Conservation (phyloP, 2,329 filamentous ascomycete genomes). For the Rhynchosporium secalis region DNA sequence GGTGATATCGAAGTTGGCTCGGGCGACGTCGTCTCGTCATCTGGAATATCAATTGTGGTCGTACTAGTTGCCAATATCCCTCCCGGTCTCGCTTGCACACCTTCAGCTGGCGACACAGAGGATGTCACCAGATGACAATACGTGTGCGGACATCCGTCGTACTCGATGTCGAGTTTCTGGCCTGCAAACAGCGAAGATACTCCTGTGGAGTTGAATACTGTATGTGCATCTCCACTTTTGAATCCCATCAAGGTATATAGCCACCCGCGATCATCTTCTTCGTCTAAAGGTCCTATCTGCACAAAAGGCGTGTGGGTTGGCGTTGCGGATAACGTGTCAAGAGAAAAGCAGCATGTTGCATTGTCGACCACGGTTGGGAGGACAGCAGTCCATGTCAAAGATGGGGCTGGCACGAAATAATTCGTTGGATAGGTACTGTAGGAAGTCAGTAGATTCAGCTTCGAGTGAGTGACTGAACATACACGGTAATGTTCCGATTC, state of each 20-base stretch:
- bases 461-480: background rate
- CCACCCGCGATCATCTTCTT: conserved; percentile 4
- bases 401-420: conserved; percentile 15
- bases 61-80: conserved; percentile 14
- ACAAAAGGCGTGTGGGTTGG: conserved; percentile 12
- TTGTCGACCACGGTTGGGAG: conserved; percentile 13
- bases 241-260: conserved; percentile 1
- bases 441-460: background rate
- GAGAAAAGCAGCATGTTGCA: conserved; percentile 9
- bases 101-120: conserved; percentile 7
- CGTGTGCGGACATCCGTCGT: conserved; percentile 15
- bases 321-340: conserved; percentile 8
- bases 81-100: conserved; percentile 9
- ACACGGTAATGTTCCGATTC: background rate
- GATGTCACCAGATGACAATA: background rate
- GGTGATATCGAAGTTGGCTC: background rate
- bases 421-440: conserved; percentile 15
- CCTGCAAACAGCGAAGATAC: conserved; percentile 17
- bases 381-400: conserved; percentile 15
- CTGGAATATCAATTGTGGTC: conserved; percentile 4
- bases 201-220: background rate
- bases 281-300: background rate
- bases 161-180: conserved; percentile 12
- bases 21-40: background rate
- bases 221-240: background rate